Evolutionary conservation across 768 basidiomycete genomes (phyloP).

Genomic region (Cystofilobasidium capitatum): DNA sequence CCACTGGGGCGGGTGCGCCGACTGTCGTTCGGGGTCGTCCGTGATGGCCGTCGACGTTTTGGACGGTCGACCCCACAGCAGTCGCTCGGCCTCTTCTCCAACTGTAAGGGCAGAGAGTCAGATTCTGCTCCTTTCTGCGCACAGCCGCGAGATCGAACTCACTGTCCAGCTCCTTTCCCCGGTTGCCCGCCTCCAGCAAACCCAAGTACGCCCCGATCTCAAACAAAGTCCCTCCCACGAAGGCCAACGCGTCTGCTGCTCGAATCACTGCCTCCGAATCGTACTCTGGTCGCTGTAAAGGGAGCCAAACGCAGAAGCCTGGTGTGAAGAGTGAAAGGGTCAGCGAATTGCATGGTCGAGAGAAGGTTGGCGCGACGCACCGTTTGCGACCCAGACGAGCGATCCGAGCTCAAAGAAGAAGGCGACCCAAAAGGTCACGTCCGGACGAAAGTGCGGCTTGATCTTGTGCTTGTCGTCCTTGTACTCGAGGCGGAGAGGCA

Average conservation of each 20-base stretch:
- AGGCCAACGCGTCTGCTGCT: conserved; percentile 48
- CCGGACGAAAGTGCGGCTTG: conserved; percentile 5
- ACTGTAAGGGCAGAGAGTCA: conserved; percentile 31
- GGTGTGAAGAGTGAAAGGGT: neutral
- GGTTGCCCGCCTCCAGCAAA: conserved; percentile 46
- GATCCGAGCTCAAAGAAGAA: conserved; percentile 14
- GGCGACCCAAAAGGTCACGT: conserved; percentile 23
- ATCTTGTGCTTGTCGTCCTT: neutral
- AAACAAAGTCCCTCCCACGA: conserved; percentile 55
- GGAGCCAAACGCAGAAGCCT: conserved; percentile 18
- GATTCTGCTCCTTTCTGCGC: conserved; percentile 28
- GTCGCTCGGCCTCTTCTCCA: conserved; percentile 19
- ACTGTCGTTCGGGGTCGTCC: neutral
- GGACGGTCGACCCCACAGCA: conserved; percentile 20
- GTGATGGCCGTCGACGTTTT: neutral
- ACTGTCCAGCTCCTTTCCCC: conserved; percentile 25
- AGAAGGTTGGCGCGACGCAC: neutral
- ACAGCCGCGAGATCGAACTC: neutral
- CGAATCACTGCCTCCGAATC: neutral
- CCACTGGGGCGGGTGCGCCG: neutral
- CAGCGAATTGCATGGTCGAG: neutral
- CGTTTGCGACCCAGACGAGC: conserved; percentile 15
- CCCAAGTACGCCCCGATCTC: conserved; percentile 50
- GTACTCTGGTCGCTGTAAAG: conserved; percentile 1
- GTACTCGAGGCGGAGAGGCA: conserved; percentile 8